These are phyloP conservation scores for Stachybotrys chartarum DNA, from an alignment of 2,329 filamentous ascomycete genomes.

Conservation along the genomic window DNA sequence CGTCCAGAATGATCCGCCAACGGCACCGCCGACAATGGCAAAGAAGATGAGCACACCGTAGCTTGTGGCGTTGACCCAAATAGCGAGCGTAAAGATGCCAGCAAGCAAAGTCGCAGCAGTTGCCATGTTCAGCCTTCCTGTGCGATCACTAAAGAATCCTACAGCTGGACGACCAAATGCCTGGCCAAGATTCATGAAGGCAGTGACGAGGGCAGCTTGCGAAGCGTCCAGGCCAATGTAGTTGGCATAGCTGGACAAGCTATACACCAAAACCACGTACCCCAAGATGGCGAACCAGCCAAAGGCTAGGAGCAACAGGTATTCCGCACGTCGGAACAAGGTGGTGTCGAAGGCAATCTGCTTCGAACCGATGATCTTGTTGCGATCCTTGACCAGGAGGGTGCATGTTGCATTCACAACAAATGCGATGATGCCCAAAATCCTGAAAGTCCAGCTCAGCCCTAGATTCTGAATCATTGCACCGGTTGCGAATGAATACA, in stretches of 20 bases:
- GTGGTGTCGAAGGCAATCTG: slow-evolving; percentile 58
- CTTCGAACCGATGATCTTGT: slow-evolving; percentile 60
- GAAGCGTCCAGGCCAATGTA: slow-evolving; percentile 58
- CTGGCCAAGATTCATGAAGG: slow-evolving; percentile 62
- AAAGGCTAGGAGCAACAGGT: slow-evolving; percentile 57
- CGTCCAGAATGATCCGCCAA: slow-evolving; percentile 66
- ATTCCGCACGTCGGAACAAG: slow-evolving; percentile 56
- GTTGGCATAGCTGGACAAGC: slow-evolving; percentile 64
- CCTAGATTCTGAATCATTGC: slow-evolving; percentile 60
- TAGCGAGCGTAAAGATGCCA: slow-evolving; percentile 57
- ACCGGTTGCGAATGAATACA: slow-evolving; percentile 60
- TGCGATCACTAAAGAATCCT: slow-evolving; percentile 62
- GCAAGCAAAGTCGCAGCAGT: slow-evolving; percentile 55
- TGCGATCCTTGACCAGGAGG: slow-evolving; percentile 62
- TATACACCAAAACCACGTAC: slow-evolving; percentile 73
- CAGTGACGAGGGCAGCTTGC: slow-evolving; percentile 65
- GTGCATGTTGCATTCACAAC: slow-evolving; percentile 57
- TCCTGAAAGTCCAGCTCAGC: slow-evolving; percentile 59
- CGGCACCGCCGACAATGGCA: slow-evolving; percentile 59
- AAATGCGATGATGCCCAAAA: slow-evolving; percentile 56
- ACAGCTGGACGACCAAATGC: slow-evolving; percentile 64
- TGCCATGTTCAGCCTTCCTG: slow-evolving; percentile 69
- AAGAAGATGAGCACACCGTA: slow-evolving; percentile 67
- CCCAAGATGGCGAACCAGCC: slow-evolving; percentile 66
- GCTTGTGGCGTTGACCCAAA: slow-evolving; percentile 62